Evolutionary conservation across 441 rosid genomes (phyloP).

Genomic region (Arabidopsis hybrid): DNA sequence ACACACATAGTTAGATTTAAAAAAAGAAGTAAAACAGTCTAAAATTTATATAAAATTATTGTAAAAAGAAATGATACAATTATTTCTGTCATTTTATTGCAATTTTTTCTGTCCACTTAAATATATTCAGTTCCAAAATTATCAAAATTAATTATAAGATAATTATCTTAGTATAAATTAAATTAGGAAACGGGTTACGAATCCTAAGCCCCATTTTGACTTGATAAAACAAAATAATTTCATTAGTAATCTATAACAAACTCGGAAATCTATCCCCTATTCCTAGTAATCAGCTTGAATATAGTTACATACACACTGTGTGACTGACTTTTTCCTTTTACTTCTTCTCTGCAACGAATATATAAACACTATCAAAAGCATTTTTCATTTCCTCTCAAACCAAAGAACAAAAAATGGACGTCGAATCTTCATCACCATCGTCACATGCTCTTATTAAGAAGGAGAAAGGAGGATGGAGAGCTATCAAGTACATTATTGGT

Average conservation of each 20-base stretch:
- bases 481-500: slow-evolving; percentile 53
- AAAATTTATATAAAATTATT: too few species aligned
- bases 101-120: background rate
- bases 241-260: slow-evolving; percentile 19
- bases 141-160: background rate
- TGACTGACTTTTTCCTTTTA: slow-evolving; percentile 29
- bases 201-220: slow-evolving; percentile 22
- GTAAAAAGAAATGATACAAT: too few species aligned
- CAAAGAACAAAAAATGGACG: slow-evolving; percentile 28
- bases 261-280: slow-evolving; percentile 19
- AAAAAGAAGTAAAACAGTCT: too few species aligned
- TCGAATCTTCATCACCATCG: slow-evolving; percentile 30
- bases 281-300: slow-evolving; percentile 39
- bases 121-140: background rate
- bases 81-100: background rate
- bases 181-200: slow-evolving; percentile 9
- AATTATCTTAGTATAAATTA: background rate
- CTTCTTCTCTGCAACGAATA: too few species aligned
- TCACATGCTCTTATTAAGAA: slow-evolving; percentile 11
- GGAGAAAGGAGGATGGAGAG: slow-evolving; percentile 54
- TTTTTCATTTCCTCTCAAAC: slow-evolving; percentile 16
- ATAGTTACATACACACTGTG: slow-evolving; percentile 15
- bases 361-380: background rate
- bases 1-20: too few species aligned
- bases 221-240: background rate